Base-by-base conservation (phyloP, 108 stramenopile genomes). In the Skeletonema menzelii region DNA sequence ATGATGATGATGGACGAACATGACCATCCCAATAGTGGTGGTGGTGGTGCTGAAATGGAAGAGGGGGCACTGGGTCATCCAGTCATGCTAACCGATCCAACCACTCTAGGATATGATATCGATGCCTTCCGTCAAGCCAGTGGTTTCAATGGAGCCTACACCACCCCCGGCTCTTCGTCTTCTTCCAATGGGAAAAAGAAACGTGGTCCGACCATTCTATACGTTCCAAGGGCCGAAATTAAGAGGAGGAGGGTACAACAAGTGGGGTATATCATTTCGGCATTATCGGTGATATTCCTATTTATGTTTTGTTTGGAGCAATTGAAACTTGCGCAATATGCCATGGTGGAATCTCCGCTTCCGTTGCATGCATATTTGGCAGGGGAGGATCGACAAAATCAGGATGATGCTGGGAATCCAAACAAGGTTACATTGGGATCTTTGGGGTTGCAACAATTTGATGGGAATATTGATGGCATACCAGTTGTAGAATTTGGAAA, bases 281-380 rank as follows among this genome's bases (percentile, higher is more conserved):
- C 80, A 0, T 7, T 75, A 1, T 66, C 58, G 11, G 40, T 69
- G 2, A 38, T 81, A 0, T 27, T 70, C 20, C 32, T 74, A 13
- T 64, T 74, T 27, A 58, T 63, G 47, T 75, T 81, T 58, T 31
- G 70, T 13, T 53, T 81, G 35, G 65, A 75, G 27, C 69, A 71
- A 57, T 22, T 69, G 34, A 81, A 81, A 37, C 34, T 81, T 15
- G 59, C 69, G 17, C 53, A 81, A 42, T 81, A 81, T 63, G 63
- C 80, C 14, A 57, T 73, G 63, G 55, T 80, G 42, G 79, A 63
- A 10, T 71, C 70, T 62, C 79, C 79, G 0, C 35, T 80, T 34
- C 73, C 72, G 38, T 30, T 73, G n/a, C 69, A 67, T 15, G 79
- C 72, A 2, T 80, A 73, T 57, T 34, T 80, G 26, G 72, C 72